Evolutionary conservation across 352 stramenopile genomes (phyloP), one percentile per base, ranked within the genome.

Genomic region (Globisporangium perplexum): DNA sequence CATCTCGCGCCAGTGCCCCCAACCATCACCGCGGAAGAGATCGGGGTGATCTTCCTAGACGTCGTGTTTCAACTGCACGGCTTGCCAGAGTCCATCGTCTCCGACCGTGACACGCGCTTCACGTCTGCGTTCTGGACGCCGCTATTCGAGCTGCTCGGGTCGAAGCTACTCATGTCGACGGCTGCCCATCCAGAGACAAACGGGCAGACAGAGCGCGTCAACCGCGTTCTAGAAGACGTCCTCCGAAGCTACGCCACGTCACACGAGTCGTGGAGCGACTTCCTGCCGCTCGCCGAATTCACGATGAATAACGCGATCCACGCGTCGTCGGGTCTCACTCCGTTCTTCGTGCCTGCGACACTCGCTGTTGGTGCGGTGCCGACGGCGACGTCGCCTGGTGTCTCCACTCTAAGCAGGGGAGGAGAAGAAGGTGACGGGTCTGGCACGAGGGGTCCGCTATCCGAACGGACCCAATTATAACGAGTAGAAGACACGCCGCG

Each of bases 31-130:
- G 66, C 55, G 12, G 55, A 59, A 4, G 50, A 53, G 17, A 59
- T 33, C 26, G 59, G 60, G 1, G 14, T 10, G 30, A 23, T 73
- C 18, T 75, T 73, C 33, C 1, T 78, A 0, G 60, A 73, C 28
- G 24, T n/a, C 18, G 55, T 67, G 0, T 69, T 71, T 18, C 47
- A 50, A 1, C 52, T 52, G 15, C 63, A 66, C n/a, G 50, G 59
- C 8, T 22, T 78, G 1, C 60, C 58, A 0, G 23, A 47, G 35
- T 39, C 24, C 1, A 66, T 68, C 23, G 48, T 68, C 24, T 61
- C 47, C 0, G 61, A 65, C 20, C 41, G 55, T 5, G 56, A 68
- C 10, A 45, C 62, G 7, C 53, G 43, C 17, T 53, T 58, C 18
- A 59, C 43, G 2, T 11, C 53, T 0, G 15, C 49, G 26, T 52